Evolutionary conservation across 1,284 basidiomycete species (phyloP), one percentile per base, ranked within the genome.

Genomic region (Pterula multifida): DNA sequence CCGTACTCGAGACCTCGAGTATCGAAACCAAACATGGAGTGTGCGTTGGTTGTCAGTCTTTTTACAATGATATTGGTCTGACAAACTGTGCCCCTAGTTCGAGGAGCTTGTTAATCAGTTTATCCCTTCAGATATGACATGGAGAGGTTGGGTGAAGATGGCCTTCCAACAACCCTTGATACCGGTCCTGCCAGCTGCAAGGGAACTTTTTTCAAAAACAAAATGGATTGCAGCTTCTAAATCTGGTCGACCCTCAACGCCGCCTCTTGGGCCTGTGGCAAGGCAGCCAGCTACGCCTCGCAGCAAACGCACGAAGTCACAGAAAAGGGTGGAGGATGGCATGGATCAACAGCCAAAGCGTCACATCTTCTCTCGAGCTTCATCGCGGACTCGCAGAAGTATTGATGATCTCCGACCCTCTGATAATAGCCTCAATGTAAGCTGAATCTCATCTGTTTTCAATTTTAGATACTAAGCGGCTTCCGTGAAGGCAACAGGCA

Each of bases 11-110:
- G 78, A 81, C 51, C 65, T 96, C 47, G 82, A 86, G 58, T 94
- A 91, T 64, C 77, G 79, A 55, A 91, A 94, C 62, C 83, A 90
- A 63, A 92, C 90, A 0, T 91, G 82, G 79, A 89, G 85, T 65
- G 85, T 88, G 64, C 57, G 84, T 62, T 32, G 28, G 28, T 6
- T 15, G 26, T 15, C 23, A 26, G 35, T 47, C 48, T 39, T 24
- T 21, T n/a, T 28, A 36, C 48, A 48, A 15, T 15, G 15, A 32
- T 15, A 6, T 15, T 6, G 15, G 28, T 48, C 44, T 52, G 2
- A 42, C 49, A 32, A 47, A 24, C 6, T 6, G 48, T 42, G 15
- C 51, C 21, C 50, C 3, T 66, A 89, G 74, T 90, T 90, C 56
- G 84, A 90, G 61, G 88, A 92, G 54, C 61, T 93, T 26, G 81